Evolutionary conservation across 768 basidiomycete species (phyloP).

Genomic region (Suillus brevipes): DNA sequence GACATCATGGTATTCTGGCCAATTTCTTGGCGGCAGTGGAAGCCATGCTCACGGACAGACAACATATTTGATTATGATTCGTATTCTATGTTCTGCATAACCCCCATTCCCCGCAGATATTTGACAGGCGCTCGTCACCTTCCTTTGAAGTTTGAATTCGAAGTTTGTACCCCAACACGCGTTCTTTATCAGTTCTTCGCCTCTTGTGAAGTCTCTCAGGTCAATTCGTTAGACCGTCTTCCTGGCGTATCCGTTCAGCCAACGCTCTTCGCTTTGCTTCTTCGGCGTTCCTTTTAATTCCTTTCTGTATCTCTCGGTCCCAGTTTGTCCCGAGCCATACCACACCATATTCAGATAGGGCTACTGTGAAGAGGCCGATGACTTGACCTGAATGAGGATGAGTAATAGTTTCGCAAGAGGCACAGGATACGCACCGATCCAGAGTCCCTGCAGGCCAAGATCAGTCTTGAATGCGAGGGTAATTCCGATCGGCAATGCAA

Average conservation of each 20-base stretch:
- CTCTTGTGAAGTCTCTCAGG: constrained; percentile 3
- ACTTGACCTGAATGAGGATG: constrained; percentile 56
- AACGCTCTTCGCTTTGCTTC: constrained; percentile 32
- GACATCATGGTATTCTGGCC: background rate
- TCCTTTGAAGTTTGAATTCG: background rate
- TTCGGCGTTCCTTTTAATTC: constrained; percentile 37
- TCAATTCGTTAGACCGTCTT: constrained; percentile 20
- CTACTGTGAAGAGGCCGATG: constrained; percentile 70
- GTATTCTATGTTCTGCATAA: constrained; percentile 1
- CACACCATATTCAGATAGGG: constrained; percentile 62
- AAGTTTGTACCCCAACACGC: constrained; percentile 2
- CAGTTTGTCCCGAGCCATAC: constrained; percentile 56
- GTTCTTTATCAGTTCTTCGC: background rate
- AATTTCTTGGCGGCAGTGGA: background rate
- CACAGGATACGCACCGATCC: constrained; percentile 40
- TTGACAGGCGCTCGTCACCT: background rate
- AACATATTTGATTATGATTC: constrained; percentile 1
- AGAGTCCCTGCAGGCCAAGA: constrained; percentile 51
- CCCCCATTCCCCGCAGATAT: background rate
- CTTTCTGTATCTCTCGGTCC: constrained; percentile 45
- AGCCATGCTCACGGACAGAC: background rate
- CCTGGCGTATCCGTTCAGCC: constrained; percentile 20
- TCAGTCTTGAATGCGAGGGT: constrained; percentile 46
- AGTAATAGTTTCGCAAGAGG: constrained; percentile 13
- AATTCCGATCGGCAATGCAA: constrained; percentile 54